Conservation (phyloP, 306 rosid species). For the Trifolium repens region DNA sequence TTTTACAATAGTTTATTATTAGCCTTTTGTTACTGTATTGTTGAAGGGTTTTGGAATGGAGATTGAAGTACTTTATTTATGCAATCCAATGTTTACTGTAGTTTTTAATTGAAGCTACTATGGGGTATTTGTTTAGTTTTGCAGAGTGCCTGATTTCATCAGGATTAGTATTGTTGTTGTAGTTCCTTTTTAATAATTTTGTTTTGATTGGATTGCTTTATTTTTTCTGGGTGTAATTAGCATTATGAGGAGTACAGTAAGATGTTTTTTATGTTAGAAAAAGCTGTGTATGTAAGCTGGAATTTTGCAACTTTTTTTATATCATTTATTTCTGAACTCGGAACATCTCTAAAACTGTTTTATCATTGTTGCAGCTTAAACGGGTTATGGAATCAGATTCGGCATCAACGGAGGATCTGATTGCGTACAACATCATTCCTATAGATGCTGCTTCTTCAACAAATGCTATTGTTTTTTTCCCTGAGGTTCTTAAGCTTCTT, state of each 20-base stretch:
- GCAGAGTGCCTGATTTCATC: not conserved
- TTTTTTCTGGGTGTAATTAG: conserved; percentile 15
- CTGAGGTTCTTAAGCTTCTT: conserved; percentile 64
- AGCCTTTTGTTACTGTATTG: conserved; percentile 13
- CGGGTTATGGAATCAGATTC: conserved; percentile 84
- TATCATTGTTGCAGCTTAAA: conserved; percentile 66
- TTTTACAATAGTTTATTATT: not conserved
- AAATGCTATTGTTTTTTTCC: conserved; percentile 62
- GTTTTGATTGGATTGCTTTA: not conserved
- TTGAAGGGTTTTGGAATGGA: conserved; percentile 20
- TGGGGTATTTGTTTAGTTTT: not conserved
- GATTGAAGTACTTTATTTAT: not conserved
- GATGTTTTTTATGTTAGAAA: conserved; percentile 3
- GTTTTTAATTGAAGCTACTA: not conserved
- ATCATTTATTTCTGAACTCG: not conserved
- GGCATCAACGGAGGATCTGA: conserved; percentile 82
- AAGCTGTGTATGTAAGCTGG: conserved; percentile 5
- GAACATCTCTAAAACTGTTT: conserved; percentile 31
- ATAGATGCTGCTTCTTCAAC: conserved; percentile 77
- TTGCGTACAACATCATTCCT: conserved; percentile 92
- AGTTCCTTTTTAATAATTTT: conserved; percentile 1
- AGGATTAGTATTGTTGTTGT: not conserved
- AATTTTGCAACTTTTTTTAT: conserved; percentile 8
- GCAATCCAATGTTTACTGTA: conserved; percentile 14
- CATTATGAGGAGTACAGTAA: conserved; percentile 4